Conservation (phyloP, 176 grass and related monocot species). For the Cenchrus fungigraminus region DNA sequence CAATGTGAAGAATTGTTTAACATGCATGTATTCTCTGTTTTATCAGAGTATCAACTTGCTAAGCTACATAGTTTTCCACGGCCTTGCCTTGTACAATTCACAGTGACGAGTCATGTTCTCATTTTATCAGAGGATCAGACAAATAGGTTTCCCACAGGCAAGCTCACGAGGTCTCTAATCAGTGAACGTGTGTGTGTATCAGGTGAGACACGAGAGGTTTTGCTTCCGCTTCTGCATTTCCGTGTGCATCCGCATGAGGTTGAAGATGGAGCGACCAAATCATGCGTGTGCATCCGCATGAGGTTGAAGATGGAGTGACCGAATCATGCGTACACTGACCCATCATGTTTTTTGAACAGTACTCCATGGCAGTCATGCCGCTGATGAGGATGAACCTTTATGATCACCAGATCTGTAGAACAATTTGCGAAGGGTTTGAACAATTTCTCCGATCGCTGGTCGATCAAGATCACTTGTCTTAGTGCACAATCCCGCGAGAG, state of each 20-base stretch:
- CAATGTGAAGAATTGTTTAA: no score
- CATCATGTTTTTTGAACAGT: background rate
- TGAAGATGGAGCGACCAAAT: background rate
- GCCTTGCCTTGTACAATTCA: background rate
- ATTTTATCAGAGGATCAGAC: background rate
- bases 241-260: background rate
- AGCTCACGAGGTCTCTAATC: background rate
- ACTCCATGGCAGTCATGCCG: background rate
- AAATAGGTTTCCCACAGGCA: background rate
- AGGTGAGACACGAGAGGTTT: background rate
- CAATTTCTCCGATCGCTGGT: background rate
- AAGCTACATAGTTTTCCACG: no score
- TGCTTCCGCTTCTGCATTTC: background rate
- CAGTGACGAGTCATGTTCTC: background rate
- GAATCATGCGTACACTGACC: background rate
- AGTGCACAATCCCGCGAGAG: background rate
- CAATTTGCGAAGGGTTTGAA: background rate
- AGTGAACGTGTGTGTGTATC: background rate
- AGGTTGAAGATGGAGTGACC: background rate
- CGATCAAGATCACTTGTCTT: background rate
- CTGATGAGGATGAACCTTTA: background rate
- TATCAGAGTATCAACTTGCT: background rate
- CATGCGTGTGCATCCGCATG: background rate
- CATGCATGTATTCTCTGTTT: background rate
- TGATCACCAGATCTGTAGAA: background rate